Percentiles rank a stretch among this genome's conserved stretches.
phyloP scores from a whole-genome alignment of 75 land plant species.

The Cunninghamia lanceolata region DNA sequence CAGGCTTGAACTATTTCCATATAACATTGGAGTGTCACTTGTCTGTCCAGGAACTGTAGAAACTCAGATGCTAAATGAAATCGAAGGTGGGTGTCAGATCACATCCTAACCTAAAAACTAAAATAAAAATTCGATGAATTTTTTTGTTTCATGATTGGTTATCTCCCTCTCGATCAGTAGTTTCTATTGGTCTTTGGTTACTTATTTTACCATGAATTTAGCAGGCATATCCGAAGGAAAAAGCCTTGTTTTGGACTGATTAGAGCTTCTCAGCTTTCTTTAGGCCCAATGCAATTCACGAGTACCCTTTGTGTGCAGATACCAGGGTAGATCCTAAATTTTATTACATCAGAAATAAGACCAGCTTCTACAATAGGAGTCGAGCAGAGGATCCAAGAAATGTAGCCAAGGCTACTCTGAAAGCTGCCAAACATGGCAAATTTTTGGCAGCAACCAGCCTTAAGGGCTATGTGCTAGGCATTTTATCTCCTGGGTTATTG shows the following conservation, averaged over 20 bases:
- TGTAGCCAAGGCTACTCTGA: slow-evolving; percentile 9
- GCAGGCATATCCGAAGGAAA: no score
- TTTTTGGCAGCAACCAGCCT: slow-evolving; percentile 10
- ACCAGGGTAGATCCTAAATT: background rate
- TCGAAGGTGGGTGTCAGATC: slow-evolving; percentile 2
- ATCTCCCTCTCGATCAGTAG: no score
- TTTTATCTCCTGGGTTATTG: slow-evolving; percentile 19
- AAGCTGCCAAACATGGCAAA: slow-evolving; percentile 15
- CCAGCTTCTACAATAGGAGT: slow-evolving; percentile 8
- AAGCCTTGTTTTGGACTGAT: no score
- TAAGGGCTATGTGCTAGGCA: background rate
- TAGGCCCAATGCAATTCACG: background rate
- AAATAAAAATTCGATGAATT: background rate
- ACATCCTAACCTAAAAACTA: background rate
- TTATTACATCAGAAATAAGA: background rate
- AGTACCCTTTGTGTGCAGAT: background rate
- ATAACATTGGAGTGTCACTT: slow-evolving; percentile 15
- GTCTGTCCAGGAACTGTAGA: slow-evolving; percentile 23
- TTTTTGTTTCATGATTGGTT: background rate
- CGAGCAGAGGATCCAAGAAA: slow-evolving; percentile 1
- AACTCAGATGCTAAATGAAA: slow-evolving; percentile 19
- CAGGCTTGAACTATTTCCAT: slow-evolving; percentile 20
- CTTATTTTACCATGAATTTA: no score
- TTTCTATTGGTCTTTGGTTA: no score
- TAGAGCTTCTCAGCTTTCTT: no score